phyloP scores from a whole-genome alignment of 169 alveolate genomes.

The Eimeria necatrix region DNA sequence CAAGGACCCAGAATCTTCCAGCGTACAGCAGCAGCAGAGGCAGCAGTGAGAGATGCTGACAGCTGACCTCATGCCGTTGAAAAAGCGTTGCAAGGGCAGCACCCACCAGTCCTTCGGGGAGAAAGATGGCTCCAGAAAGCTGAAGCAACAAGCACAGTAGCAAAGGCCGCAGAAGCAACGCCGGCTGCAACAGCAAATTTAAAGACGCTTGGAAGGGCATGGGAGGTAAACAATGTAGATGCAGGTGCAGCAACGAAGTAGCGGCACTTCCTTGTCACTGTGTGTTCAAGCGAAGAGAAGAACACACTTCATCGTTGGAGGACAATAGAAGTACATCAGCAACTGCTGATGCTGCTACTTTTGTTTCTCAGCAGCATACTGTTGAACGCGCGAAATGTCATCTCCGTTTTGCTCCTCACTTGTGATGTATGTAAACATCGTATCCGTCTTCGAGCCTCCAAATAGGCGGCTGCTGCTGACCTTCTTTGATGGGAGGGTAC shows the following conservation, averaged over 20 bases:
- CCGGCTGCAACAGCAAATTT: neutral
- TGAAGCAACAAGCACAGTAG: slow-evolving; percentile 7
- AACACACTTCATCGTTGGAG: neutral
- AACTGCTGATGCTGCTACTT: neutral
- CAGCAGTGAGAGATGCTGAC: slow-evolving; percentile 17
- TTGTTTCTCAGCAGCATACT: neutral
- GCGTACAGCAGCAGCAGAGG: neutral
- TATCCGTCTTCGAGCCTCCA: slow-evolving; percentile 27
- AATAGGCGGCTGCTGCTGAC: slow-evolving; percentile 10
- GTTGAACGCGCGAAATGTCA: neutral
- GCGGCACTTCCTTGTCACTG: neutral
- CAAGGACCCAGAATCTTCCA: neutral
- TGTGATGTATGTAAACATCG: slow-evolving; percentile 16
- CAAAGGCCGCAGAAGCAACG: slow-evolving; percentile 4
- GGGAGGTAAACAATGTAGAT: no score
- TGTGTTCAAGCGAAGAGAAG: neutral
- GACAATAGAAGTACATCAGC: neutral
- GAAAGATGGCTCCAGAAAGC: slow-evolving; percentile 49
- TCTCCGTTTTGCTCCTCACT: neutral
- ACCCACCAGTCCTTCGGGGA: slow-evolving; percentile 76
- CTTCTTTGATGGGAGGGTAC: neutral
- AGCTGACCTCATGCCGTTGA: slow-evolving; percentile 53
- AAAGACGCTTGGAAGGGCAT: no score
- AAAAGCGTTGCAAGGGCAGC: slow-evolving; percentile 77
- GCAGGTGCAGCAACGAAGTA: neutral